These are phyloP conservation scores for Salvia miltiorrhiza DNA, from an alignment of 257 asterid genomes.

Conservation along the genomic window DNA sequence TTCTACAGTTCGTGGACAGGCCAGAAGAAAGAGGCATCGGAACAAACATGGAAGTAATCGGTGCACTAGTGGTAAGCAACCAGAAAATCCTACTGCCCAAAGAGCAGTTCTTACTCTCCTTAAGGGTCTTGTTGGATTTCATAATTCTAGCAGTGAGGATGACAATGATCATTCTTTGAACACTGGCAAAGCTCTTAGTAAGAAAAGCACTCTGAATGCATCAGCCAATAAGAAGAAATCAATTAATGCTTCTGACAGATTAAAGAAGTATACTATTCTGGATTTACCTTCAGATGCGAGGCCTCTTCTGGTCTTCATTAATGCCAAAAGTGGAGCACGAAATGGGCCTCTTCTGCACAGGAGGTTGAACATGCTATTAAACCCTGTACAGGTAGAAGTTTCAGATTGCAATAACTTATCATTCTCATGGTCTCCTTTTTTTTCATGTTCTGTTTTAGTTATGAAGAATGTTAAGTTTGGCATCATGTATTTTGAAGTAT, in stretches of 20 bases:
- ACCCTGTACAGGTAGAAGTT: slow-evolving; percentile 71
- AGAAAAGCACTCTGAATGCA: slow-evolving; percentile 37
- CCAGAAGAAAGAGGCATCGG: slow-evolving; percentile 58
- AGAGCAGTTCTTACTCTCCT: slow-evolving; percentile 49
- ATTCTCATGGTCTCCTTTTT: not conserved
- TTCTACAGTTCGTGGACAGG: slow-evolving; percentile 50
- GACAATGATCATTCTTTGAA: slow-evolving; percentile 29
- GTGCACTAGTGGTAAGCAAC: slow-evolving; percentile 37
- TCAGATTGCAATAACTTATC: slow-evolving; percentile 1
- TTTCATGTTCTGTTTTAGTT: not conserved
- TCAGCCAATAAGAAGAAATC: slow-evolving; percentile 37
- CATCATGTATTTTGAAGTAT: not conserved
- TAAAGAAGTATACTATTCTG: slow-evolving; percentile 51
- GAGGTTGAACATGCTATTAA: slow-evolving; percentile 71
- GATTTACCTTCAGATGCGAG: slow-evolving; percentile 74
- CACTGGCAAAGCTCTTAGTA: slow-evolving; percentile 27
- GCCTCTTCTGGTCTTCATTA: slow-evolving; percentile 78
- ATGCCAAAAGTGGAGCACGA: slow-evolving; percentile 81
- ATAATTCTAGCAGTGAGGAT: slow-evolving; percentile 36
- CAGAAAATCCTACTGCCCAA: slow-evolving; percentile 40
- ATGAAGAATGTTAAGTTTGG: not conserved
- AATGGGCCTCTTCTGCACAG: slow-evolving; percentile 68
- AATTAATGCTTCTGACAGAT: slow-evolving; percentile 31
- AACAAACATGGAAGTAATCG: slow-evolving; percentile 52
- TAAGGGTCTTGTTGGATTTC: slow-evolving; percentile 45